Evolutionary conservation across 1,284 basidiomycete species (phyloP), one percentile per base, ranked within the genome.

Genomic region (Microbotryum violaceum): DNA sequence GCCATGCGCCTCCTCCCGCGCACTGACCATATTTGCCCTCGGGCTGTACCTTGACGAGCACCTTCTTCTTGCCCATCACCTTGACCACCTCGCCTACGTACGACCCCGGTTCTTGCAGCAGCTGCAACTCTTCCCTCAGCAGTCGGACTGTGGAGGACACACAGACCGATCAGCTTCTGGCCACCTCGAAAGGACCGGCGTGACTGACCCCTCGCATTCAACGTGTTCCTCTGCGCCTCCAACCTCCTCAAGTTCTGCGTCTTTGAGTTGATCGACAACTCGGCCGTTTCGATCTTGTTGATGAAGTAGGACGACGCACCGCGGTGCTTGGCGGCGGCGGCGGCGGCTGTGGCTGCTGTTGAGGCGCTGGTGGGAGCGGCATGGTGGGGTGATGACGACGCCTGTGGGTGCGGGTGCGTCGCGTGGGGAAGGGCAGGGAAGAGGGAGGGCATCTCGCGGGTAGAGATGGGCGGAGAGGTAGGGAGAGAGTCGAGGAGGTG

Each of bases 41-140:
- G 0, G 94, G 94, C 75, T 97, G 94, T 9, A 98, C 91, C 77
- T 98, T 98, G 70, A 98, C 94, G 49, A 98, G 79, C 6, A 97
- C 92, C 78, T 97, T 97, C 77, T 87, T 97, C 87, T 97, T 97
- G 63, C 93, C 91, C 94, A 97, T 97, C 21, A 97, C 89, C 77
- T 97, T 98, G 71, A 97, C 87, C 3, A 98, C 87, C 78, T 97
- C 96, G 27, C 94, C 94, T 31, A 98, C 94, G 78, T 97, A 97
- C 72, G 88, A 91, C 44, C 92, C 94, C 0, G 96, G 93, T 74
- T 98, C 94, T 71, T 97, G 92, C 2, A 98, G 79, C 10, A 98
- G 80, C 73, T 97, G 92, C 3, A 97, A 80, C 77, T 98, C 94
- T 75, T 98, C 96, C 48, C 92, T 78, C 46, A 98, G 80, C 9